Evolutionary conservation across 2,329 filamentous ascomycete species (phyloP), one percentile per base, ranked within the genome.

Genomic region (Pseudopithomyces maydicus): DNA sequence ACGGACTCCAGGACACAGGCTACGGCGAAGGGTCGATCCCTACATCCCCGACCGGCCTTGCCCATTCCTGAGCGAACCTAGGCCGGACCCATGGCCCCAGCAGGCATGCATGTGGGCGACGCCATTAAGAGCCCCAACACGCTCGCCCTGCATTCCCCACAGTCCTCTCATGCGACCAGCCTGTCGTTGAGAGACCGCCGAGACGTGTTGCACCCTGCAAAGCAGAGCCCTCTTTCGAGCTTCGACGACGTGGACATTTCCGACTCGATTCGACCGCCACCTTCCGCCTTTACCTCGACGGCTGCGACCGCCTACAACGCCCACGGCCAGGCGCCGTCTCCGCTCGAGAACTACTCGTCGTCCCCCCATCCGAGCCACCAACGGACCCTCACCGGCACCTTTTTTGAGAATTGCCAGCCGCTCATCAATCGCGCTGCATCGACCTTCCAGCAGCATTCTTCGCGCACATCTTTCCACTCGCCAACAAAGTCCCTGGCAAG

Each of bases 401-500:
- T 77, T 51, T 65, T 77, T 53, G 69, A 75, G 66, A 76, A 75
- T 60, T 74, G 70, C 59, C 68, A 68, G 56, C 68, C 71, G 15
- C 62, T 73, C 43, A 58, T 76, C 54, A 72, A 65, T 57, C 67
- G 69, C 50, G 74, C 75, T 42, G 69, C 74, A 45, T 69, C 69
- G 8, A 73, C 73, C 20, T 49, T 76, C 45, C 73, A 74, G 46
- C 72, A 76, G 55, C 74, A 75, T 72, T 74, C 68, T 68, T 73
- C 74, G n/a, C 62, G 65, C 66, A 63, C 73, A 70, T 72, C 73
- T 22, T 61, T 72, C 47, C 71, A 69, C 55, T 75, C 73, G 29
- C 74, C 74, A 6, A 69, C 72, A 48, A 77, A 75, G 56, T 75
- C 74, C 4, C 61, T 75, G 11, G 74, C 75, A n/a, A 74, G 70